Evolutionary conservation across 139 green algal genomes (phyloP).

Genomic region (Coelastrella sp.): DNA sequence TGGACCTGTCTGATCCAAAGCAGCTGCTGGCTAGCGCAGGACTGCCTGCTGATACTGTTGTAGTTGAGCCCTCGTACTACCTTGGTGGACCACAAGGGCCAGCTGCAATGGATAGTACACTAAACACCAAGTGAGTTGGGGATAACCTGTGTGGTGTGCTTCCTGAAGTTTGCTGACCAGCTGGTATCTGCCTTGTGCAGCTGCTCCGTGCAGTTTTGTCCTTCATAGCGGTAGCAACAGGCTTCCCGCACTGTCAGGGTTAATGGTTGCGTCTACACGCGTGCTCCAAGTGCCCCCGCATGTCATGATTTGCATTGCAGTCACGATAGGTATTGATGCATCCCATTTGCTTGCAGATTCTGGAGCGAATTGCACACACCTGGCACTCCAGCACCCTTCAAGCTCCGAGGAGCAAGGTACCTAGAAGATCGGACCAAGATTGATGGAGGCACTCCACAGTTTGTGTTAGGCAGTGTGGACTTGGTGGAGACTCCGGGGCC

Average conservation of each 20-base stretch:
- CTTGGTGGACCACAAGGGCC: slow-evolving; percentile 30
- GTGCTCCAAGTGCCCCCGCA: too few relatives aligned
- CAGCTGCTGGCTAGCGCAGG: slow-evolving; percentile 26
- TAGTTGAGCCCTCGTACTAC: slow-evolving; percentile 42
- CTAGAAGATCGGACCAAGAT: slow-evolving; percentile 71
- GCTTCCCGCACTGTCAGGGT: too few relatives aligned
- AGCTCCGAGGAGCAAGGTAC: slow-evolving; percentile 67
- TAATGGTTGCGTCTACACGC: too few relatives aligned
- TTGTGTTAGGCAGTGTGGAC: slow-evolving; percentile 69
- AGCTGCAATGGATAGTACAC: slow-evolving; percentile 1
- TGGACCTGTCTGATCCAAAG: slow-evolving; percentile 22
- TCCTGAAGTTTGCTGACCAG: too few relatives aligned
- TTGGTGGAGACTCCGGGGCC: slow-evolving; percentile 50
- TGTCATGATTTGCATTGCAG: too few relatives aligned
- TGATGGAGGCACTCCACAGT: slow-evolving; percentile 49
- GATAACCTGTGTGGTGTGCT: not conserved
- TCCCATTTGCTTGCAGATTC: slow-evolving; percentile 28
- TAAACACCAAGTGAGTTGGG: slow-evolving; percentile 15
- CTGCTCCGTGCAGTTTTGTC: too few relatives aligned
- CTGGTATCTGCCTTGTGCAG: too few relatives aligned
- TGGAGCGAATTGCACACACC: slow-evolving; percentile 56
- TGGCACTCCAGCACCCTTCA: slow-evolving; percentile 47
- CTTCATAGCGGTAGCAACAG: too few relatives aligned
- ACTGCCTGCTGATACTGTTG: slow-evolving; percentile 3
- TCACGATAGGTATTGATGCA: too few relatives aligned